Base-by-base conservation (phyloP, 495 filamentous ascomycete genomes). In the Hypomontagnella monticulosa region DNA sequence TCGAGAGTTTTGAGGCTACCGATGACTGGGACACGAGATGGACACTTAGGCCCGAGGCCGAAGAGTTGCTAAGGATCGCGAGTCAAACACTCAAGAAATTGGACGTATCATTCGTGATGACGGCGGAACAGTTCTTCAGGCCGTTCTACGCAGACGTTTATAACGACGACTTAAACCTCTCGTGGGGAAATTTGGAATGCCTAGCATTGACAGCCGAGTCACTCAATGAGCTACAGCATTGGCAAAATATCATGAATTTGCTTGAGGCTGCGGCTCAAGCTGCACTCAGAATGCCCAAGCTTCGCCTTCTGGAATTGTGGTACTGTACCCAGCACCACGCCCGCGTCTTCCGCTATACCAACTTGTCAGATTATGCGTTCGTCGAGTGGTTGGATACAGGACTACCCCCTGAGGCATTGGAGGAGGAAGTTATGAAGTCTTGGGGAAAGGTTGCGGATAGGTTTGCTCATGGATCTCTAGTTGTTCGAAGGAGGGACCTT, bases 251-350 rank as follows among this genome's bases (percentile, higher is more conserved):
- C n/a, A 36, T 33, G 20, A n/a, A 16, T 1, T 14, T 62, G 11
- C 50, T 62, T 15, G 1, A 11, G 6, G 4, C n/a, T 14, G 49
- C 41, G 10, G 43, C 36, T 36, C 19, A 14, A 12, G 36, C 51
- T 3, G 51, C 36, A 18, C 15, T 50, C 8, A 18, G 27, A 5
- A 63, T 56, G 58, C 50, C 58, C 0, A 48, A 38, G 33, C 58
- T 62, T 6, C 36, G n/a, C 0, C 47, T 48, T 8, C 27, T 62
- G 19, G 41, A 62, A 20, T 5, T 62, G 1, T 62, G 58, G 58
- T 19, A 14, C 19, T 19, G 49, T 15, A n/a, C 30, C 1, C 8
- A 4, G 1, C 0, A 6, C 11, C 7, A 20, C 6, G 33, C 15
- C 32, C 8, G 34, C 8, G 41, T 63, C 19, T 56, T 57, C 14